phyloP scores from a whole-genome alignment of 2,329 filamentous ascomycete species.

The Apiospora sp. region DNA sequence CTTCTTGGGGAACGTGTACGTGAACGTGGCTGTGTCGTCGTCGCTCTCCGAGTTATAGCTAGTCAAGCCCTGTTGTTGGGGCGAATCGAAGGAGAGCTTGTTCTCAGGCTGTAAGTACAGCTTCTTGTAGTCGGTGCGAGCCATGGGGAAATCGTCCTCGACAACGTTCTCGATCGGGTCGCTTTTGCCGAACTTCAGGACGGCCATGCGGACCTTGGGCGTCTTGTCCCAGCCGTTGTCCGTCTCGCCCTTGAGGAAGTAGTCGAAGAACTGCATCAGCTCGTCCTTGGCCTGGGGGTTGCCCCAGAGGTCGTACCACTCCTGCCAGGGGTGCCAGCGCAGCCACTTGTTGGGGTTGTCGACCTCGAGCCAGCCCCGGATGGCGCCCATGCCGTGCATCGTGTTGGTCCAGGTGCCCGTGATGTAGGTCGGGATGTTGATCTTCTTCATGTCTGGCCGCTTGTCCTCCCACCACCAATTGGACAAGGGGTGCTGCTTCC shows the following conservation, averaged over 20 bases:
- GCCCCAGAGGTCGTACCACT: conserved; percentile 53
- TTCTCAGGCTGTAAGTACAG: conserved; percentile 26
- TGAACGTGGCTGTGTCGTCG: conserved; percentile 40
- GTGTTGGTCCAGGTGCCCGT: conserved; percentile 31
- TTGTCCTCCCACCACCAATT: conserved; percentile 33
- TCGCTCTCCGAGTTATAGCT: conserved; percentile 42
- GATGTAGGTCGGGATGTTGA: conserved; percentile 32
- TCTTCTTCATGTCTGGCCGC: conserved; percentile 30
- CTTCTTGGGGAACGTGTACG: conserved; percentile 44
- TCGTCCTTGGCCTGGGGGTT: conserved; percentile 42
- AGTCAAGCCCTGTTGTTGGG: conserved; percentile 21
- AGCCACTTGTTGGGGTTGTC: conserved; percentile 49
- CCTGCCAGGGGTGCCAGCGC: conserved; percentile 46
- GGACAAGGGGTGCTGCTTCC: conserved; percentile 26
- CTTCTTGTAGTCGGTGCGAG: conserved; percentile 30
- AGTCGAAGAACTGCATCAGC: conserved; percentile 51
- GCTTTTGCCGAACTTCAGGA: conserved; percentile 43
- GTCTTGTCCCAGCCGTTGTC: conserved; percentile 55
- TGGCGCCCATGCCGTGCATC: conserved; percentile 30
- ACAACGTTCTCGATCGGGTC: conserved; percentile 39
- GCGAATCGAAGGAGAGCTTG: conserved; percentile 27
- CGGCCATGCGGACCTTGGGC: conserved; percentile 49
- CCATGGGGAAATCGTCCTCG: conserved; percentile 30
- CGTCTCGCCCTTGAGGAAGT: conserved; percentile 47
- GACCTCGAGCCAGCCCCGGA: conserved; percentile 45